Evolutionary conservation across 2,329 filamentous ascomycete species (phyloP), one percentile per base, ranked within the genome.

Genomic region (Coniochaeta pulveracea): DNA sequence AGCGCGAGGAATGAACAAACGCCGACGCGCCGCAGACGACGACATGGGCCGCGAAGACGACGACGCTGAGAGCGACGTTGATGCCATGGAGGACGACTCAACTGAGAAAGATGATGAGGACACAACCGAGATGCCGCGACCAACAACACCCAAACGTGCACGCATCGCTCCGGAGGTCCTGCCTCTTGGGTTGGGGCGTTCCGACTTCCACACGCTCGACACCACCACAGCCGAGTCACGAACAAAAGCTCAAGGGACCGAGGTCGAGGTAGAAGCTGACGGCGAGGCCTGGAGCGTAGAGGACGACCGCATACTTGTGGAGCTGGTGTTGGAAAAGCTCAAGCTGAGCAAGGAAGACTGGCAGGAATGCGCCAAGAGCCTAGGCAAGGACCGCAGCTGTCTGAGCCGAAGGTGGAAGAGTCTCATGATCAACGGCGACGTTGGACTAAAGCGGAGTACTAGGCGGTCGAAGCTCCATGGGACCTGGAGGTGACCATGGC

Each of bases 261-360:
- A 61, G 23, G 51, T 64, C 11, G 60, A 64, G 19, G 45, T 55
- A 18, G 64, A 64, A 33, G 55, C 51, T 3, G 64, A 67, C 38
- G 62, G 58, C 35, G 57, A 61, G 37, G 54, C 56, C 24, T 80
- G 76, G 76, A 75, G 64, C 38, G 60, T 61, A 3, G 75, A 80
- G 41, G 74, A 80, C 40, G 76, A 80, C 49, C 63, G 72, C 37
- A 61, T 77, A 37, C 60, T 81, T 2, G 71, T 80, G n/a, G 74
- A 80, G 53, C 62, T 80, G 12, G 72, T 81, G 24, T 59, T 80
- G 5, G 73, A 77, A 49, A 80, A 80, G 57, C 61, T 80, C 35
- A 70, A 69, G 54, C 61, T 81, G 15, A 68, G 66, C 43, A 77
- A 73, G 53, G 62, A 65, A 33, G 74, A 80, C 37, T 80, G 75